A percentile compares a stretch with the other conserved stretches of the same genome.
Evolutionary conservation across 306 rosid species (phyloP).

Genomic region (Gastrolobium villosum): DNA sequence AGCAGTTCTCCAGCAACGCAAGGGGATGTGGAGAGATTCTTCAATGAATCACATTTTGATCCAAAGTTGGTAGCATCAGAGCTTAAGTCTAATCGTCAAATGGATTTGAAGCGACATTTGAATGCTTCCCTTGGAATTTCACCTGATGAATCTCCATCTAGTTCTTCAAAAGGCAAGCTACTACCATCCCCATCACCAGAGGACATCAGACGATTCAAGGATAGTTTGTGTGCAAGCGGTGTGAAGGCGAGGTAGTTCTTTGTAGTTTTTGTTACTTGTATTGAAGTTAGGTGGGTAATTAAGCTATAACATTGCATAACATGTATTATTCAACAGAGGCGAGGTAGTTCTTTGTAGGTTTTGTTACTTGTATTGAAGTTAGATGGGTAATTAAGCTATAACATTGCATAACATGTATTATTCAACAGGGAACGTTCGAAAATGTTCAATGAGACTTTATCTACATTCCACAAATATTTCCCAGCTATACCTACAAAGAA

Average conservation of each 20-base stretch:
- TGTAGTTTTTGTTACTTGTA: constrained; percentile 53
- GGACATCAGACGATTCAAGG: constrained; percentile 77
- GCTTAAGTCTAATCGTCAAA: constrained; percentile 77
- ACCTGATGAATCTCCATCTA: constrained; percentile 87
- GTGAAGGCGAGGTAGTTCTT: constrained; percentile 89
- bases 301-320: too few relatives aligned
- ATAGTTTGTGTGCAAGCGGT: constrained; percentile 59
- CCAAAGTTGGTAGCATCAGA: constrained; percentile 76
- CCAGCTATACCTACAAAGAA: constrained; percentile 85
- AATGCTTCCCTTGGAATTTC: constrained; percentile 78
- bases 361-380: constrained; percentile 49
- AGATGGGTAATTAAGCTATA: constrained; percentile 45
- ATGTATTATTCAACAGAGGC: too few relatives aligned
- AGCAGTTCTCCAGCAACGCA: constrained; percentile 71
- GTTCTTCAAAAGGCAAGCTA: constrained; percentile 82
- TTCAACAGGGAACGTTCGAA: constrained; percentile 84
- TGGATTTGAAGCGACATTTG: constrained; percentile 73
- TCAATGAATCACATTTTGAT: constrained; percentile 75
- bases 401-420: constrained; percentile 44
- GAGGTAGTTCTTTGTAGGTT: constrained; percentile 74
- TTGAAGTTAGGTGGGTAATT: constrained; percentile 42
- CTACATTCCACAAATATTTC: constrained; percentile 80
- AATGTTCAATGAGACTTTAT: constrained; percentile 80
- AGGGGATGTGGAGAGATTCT: constrained; percentile 76
- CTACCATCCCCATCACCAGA: constrained; percentile 71